Conservation (phyloP, 2,329 filamentous ascomycete species). For the Phoma sp. region DNA sequence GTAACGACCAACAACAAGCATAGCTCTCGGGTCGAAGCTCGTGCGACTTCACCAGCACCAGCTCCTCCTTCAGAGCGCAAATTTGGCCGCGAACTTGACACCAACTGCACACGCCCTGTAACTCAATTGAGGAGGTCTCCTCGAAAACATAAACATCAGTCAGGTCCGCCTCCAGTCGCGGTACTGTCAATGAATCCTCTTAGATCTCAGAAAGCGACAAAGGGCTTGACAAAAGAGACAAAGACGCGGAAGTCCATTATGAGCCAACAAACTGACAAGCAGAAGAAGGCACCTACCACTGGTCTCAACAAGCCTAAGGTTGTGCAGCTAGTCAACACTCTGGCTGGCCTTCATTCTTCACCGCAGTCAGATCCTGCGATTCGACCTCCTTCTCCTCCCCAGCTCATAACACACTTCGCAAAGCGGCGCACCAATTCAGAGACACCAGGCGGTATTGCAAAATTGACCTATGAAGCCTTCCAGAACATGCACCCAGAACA, state of each 20-base stretch:
- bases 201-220: neutral
- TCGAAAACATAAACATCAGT: neutral
- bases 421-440: neutral
- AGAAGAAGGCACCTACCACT: neutral
- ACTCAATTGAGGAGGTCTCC: neutral
- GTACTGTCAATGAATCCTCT: neutral
- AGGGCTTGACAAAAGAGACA: neutral
- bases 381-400: neutral
- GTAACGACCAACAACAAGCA: neutral
- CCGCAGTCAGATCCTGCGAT: neutral
- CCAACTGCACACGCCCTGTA: neutral
- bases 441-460: neutral
- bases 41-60: neutral
- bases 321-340: neutral
- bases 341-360: neutral
- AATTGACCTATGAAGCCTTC: neutral
- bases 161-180: neutral
- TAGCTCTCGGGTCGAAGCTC: neutral
- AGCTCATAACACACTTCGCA: neutral
- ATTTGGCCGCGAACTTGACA: constrained; percentile 7
- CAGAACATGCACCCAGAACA: neutral
- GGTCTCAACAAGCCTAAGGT: neutral
- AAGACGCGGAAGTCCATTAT: neutral
- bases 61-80: neutral
- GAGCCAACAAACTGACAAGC: neutral